Evolutionary conservation across 805 yeast species (phyloP).

Genomic region (Myxozyma mucilagina): DNA sequence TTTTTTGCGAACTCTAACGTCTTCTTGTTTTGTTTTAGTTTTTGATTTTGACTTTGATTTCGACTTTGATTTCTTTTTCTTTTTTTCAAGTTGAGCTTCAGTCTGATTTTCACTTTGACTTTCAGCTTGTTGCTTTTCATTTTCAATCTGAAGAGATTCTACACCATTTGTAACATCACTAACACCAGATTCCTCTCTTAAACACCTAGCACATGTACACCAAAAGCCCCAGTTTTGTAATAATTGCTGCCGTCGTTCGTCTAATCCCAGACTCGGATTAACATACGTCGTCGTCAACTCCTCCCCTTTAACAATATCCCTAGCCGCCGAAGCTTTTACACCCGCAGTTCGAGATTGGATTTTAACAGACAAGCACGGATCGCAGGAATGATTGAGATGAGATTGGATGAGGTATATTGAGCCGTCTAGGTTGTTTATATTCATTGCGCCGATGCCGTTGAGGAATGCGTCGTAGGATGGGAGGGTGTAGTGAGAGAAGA

Average conservation of each 20-base stretch:
- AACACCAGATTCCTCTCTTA: conserved; percentile 49
- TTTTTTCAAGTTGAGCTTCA: background rate
- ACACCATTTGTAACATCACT: background rate
- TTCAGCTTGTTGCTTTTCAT: background rate
- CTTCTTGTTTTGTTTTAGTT: conserved; percentile 1
- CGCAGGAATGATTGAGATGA: conserved; percentile 75
- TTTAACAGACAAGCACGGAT: conserved; percentile 63
- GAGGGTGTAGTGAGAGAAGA: conserved; percentile 43
- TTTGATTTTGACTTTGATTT: conserved; percentile 5
- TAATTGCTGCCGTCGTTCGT: conserved; percentile 62
- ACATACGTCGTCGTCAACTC: conserved; percentile 72
- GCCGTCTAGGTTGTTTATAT: conserved; percentile 70
- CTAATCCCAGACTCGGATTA: conserved; percentile 61
- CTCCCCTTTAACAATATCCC: conserved; percentile 61
- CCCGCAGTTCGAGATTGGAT: conserved; percentile 52
- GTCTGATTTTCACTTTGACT: background rate
- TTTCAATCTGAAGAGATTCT: background rate
- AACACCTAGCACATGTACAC: conserved; percentile 68
- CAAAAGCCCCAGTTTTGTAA: conserved; percentile 78
- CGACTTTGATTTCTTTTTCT: conserved; percentile 10
- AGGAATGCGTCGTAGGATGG: conserved; percentile 57
- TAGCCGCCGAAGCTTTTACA: conserved; percentile 59
- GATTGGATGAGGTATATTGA: conserved; percentile 63
- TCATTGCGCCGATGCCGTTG: conserved; percentile 66
- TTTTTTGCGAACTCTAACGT: conserved; percentile 15